These are phyloP conservation scores for Naganishia vaughanmartiniae DNA, from an alignment of 768 basidiomycete species.

Conservation along the genomic window DNA sequence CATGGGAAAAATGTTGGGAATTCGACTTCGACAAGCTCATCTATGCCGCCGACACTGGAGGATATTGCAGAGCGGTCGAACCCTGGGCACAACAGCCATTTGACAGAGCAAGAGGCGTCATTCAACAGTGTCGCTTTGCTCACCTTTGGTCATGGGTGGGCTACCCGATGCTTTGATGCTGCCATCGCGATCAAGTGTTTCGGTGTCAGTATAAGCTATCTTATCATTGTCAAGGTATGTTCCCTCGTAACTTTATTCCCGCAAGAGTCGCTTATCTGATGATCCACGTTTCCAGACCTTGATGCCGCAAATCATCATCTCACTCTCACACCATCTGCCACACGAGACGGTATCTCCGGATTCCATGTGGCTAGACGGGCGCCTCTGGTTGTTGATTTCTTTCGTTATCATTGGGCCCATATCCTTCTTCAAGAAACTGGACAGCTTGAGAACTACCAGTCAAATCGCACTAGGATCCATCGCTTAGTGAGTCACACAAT, in stretches of 20 bases:
- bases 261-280: not conserved
- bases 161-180: constrained; percentile 65
- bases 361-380: constrained; percentile 56
- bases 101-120: constrained; percentile 39
- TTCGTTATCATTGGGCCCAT: constrained; percentile 72
- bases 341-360: constrained; percentile 36
- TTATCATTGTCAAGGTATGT: constrained; percentile 51
- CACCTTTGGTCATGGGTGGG: constrained; percentile 70
- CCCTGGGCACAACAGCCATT: not conserved
- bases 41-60: constrained; percentile 7
- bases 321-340: constrained; percentile 66
- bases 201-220: constrained; percentile 86
- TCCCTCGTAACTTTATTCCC: not conserved
- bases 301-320: constrained; percentile 82
- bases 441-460: constrained; percentile 84
- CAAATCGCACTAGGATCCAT: constrained; percentile 88
- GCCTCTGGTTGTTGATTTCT: constrained; percentile 76
- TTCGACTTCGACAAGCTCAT: no score
- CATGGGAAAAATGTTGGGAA: constrained; percentile 2
- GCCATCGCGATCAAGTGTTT: constrained; percentile 96
- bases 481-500: constrained; percentile 58
- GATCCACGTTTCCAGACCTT: constrained; percentile 61
- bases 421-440: constrained; percentile 74
- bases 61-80: not conserved
- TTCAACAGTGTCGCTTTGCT: constrained; percentile 58